Evolutionary conservation across 208 protist genomes (phyloP), one percentile per base, ranked within the genome.

Genomic region (Crithidia expoeki): DNA sequence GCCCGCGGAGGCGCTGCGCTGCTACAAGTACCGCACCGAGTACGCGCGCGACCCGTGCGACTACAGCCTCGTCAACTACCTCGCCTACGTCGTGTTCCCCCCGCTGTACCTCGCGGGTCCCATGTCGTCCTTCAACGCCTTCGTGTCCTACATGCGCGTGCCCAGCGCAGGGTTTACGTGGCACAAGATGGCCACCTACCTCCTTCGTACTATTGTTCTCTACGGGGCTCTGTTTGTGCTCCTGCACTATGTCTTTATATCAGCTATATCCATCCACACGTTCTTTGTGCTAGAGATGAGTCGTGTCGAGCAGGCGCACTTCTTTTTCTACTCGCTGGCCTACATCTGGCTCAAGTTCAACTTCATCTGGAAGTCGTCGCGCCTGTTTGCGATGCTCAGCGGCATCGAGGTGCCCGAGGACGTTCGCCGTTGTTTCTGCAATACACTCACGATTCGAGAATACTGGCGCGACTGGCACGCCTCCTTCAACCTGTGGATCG

Each of bases 381-480:
- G 93, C 4, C 59, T 94, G 11, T 90, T 89, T 72, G 80, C 89
- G 6, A 63, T 97, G 38, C 66, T 84, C 30, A 90, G 95, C 68
- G 94, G 94, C 36, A 76, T 95, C 9, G 93, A 97, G 34, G 76
- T 82, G 16, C 91, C 90, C 25, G 94, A 98, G 58, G 94, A 98
- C 64, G 95, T 97, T 89, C 79, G 64, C 2, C 79, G 88, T 25
- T 98, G 94, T 78, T 88, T 97, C 61, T 77, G 60, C 49, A 95
- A 95, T 60, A 94, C 88, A 25, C 81, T 87, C 33, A 94, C 83
- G 21, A 84, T 98, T 21, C 75, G 66, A 10, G 90, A 83, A 36
- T 98, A 98, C 79, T 98, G 97, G 96, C 74, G 92, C 30, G 86
- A 90, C 68, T 98, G 96, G 95, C 95, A 98, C 73, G 83, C 88